Evolutionary conservation across 2,329 filamentous ascomycete species (phyloP).

Genomic region (Aspergillus texensis): DNA sequence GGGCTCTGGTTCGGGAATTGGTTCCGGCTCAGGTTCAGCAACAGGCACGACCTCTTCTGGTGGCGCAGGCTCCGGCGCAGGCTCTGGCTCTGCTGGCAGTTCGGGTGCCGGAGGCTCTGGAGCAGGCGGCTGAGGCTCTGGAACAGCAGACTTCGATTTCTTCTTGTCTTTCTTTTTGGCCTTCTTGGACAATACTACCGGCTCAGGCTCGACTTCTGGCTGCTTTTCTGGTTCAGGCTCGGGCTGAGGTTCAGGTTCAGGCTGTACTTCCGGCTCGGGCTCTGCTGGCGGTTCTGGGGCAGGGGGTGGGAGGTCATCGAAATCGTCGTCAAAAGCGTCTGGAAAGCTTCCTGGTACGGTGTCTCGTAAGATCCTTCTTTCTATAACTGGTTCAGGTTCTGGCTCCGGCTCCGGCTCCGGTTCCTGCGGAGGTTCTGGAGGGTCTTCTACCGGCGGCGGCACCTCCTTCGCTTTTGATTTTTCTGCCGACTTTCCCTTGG

Average conservation of each 20-base stretch:
- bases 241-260: slow-evolving; percentile 26
- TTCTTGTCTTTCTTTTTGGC: slow-evolving; percentile 26
- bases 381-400: slow-evolving; percentile 31
- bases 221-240: slow-evolving; percentile 25
- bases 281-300: slow-evolving; percentile 26
- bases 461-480: slow-evolving; percentile 28
- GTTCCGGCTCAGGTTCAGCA: slow-evolving; percentile 25
- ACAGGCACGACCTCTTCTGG: slow-evolving; percentile 33
- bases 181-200: slow-evolving; percentile 29
- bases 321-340: slow-evolving; percentile 51
- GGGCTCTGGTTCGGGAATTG: slow-evolving; percentile 16
- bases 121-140: slow-evolving; percentile 21
- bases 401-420: slow-evolving; percentile 23
- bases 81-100: slow-evolving; percentile 21
- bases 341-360: slow-evolving; percentile 63
- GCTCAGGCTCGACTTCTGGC: slow-evolving; percentile 39
- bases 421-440: slow-evolving; percentile 20
- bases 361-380: slow-evolving; percentile 42
- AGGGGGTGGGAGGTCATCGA: slow-evolving; percentile 20
- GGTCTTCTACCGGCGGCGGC: slow-evolving; percentile 14
- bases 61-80: slow-evolving; percentile 26
- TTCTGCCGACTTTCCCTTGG: slow-evolving; percentile 36
- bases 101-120: slow-evolving; percentile 32
- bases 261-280: slow-evolving; percentile 22
- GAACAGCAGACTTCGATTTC: slow-evolving; percentile 16